Percentiles rank a stretch among this genome's conserved stretches.
phyloP scores from a whole-genome alignment of 306 rosid genomes.

The Senna tora region DNA sequence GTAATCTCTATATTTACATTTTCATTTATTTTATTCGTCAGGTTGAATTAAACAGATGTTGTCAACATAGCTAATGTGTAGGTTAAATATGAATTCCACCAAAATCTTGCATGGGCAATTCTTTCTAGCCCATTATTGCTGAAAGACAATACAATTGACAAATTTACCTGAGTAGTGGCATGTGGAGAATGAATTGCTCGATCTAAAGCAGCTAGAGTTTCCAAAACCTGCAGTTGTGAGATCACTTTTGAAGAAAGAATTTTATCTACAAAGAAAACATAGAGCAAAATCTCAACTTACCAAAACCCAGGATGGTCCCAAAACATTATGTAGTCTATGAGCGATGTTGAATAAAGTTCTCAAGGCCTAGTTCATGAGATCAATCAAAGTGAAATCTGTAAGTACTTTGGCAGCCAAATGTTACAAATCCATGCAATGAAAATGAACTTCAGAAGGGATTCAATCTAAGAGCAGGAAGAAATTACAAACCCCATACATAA shows the following conservation, averaged over 20 bases:
- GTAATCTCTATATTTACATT: slow-evolving; percentile 8
- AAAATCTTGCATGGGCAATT: slow-evolving; percentile 21
- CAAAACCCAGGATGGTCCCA: slow-evolving; percentile 99
- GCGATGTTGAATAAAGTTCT: slow-evolving; percentile 98
- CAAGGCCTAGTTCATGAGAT: slow-evolving; percentile 71
- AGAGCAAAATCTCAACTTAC: slow-evolving; percentile 54
- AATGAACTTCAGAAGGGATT: slow-evolving; percentile 12
- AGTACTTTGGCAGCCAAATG: slow-evolving; percentile 30
- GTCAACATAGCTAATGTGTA: slow-evolving; percentile 12
- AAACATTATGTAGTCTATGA: slow-evolving; percentile 89
- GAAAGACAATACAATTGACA: not conserved
- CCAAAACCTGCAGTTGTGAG: slow-evolving; percentile 72
- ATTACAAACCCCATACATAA: slow-evolving; percentile 30
- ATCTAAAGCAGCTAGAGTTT: slow-evolving; percentile 95
- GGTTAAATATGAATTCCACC: slow-evolving; percentile 30
- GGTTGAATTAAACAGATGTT: slow-evolving; percentile 6
- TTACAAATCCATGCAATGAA: slow-evolving; percentile 21
- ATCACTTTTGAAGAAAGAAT: slow-evolving; percentile 31
- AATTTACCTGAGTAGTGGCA: slow-evolving; percentile 90
- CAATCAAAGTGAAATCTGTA: slow-evolving; percentile 27
- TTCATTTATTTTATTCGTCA: not conserved
- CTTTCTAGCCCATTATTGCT: slow-evolving; percentile 29
- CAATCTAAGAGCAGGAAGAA: slow-evolving; percentile 6
- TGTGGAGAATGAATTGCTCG: slow-evolving; percentile 97
- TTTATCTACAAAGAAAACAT: slow-evolving; percentile 20